Base-by-base conservation (phyloP, 1,284 basidiomycete genomes). In the Ceratobasidium theobromae region DNA sequence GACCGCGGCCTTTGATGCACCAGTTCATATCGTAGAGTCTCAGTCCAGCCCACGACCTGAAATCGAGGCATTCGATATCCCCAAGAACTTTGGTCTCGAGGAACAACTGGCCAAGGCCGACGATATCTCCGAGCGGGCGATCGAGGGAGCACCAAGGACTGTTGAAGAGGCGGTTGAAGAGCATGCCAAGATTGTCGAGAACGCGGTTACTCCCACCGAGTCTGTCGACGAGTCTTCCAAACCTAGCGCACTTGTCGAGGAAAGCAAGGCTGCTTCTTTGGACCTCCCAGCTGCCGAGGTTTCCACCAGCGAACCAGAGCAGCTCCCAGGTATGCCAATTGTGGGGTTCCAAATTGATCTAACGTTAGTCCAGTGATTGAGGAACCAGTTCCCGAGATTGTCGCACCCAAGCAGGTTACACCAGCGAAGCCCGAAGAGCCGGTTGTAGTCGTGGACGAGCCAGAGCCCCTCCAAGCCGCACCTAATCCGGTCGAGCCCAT, bases 111-210 rank as follows among this genome's bases (percentile, higher is more conserved):
- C 40, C 18, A 49, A 38, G 45, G 33, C 30, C 11, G 55, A 60
- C 16, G n/a, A n/a, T n/a, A n/a, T n/a, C n/a, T n/a, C n/a, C n/a
- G n/a, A n/a, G n/a, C n/a, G n/a, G n/a, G n/a, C n/a, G n/a, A 35
- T 33, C 54, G 54, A 57, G 41, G 32, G 30, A 45, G 35, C 55
- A 11, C 9, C 16, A 12, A 23, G 18, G 8, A n/a, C 30, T 12
- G 55, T 60, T 14, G 51, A 49, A 18, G 54, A 27, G 38, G 55
- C 55, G 6, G 55, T 60, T 21, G 55, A 48, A 35, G 55, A 60
- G 14, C 55, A 49, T 33, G 43, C 43, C 28, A 43, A 49, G n/a
- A 28, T 60, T 21, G 55, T 60, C 55, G 43, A 60, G 30, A 30
- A 43, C 14, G 25, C 23, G 8, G 30, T 9, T 14, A 27, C 2